phyloP scores from a whole-genome alignment of 2,329 filamentous ascomycete genomes.

The Stagonosporopsis cucurbitacearum region DNA sequence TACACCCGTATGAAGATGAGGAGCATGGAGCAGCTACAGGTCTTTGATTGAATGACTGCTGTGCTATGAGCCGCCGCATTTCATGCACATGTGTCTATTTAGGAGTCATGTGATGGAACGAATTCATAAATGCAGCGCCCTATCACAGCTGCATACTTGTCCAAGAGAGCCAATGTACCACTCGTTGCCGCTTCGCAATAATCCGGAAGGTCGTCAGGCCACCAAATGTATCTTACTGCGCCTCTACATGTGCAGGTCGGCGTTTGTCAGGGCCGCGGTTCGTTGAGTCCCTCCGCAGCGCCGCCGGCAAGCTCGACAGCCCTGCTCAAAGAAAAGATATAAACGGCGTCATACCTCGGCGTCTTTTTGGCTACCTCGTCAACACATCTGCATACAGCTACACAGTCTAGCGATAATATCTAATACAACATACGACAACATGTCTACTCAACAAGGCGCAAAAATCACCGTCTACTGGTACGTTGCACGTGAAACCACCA shows the following conservation, averaged over 20 bases:
- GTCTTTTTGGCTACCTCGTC: background rate
- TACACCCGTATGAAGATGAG: background rate
- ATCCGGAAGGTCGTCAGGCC: background rate
- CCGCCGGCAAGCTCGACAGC: slow-evolving; percentile 2
- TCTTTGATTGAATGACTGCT: background rate
- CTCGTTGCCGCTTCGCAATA: background rate
- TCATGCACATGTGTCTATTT: background rate
- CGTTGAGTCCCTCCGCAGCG: slow-evolving; percentile 3
- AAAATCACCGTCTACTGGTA: slow-evolving; percentile 49
- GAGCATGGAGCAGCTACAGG: background rate
- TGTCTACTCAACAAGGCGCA: slow-evolving; percentile 38
- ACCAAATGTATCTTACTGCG: background rate
- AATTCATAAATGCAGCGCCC: background rate
- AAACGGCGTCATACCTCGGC: slow-evolving; percentile 2
- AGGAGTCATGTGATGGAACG: background rate
- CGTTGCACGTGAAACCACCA: slow-evolving; percentile 19
- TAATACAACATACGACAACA: slow-evolving; percentile 4
- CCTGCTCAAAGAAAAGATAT: slow-evolving; percentile 10
- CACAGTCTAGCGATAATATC: background rate
- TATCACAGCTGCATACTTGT: background rate
- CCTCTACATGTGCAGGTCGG: slow-evolving; percentile 4
- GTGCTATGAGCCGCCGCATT: background rate
- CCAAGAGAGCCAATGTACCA: background rate
- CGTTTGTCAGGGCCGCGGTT: slow-evolving; percentile 7
- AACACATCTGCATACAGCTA: background rate